Evolutionary conservation across 2,329 filamentous ascomycete species (phyloP), one percentile per base, ranked within the genome.

Genomic region (Sordariomycetes sp.): DNA sequence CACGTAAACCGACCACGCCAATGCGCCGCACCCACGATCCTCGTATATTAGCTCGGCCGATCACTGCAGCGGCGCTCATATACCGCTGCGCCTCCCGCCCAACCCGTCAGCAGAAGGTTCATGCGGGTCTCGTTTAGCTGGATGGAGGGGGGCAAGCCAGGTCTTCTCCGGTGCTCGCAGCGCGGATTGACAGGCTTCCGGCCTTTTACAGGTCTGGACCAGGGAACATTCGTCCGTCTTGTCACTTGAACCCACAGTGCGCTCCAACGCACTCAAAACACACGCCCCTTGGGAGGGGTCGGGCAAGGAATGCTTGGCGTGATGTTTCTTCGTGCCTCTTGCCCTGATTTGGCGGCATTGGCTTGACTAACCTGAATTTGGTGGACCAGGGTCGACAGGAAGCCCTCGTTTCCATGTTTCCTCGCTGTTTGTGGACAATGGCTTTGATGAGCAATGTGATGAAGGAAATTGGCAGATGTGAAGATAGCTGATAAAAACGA

Each of bases 1-100:
- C 28, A 8, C 28, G 8, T 4, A 32, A 32, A 4, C 28, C 8
- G 28, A 8, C 8, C 28, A 32, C 8, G 28, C 28, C 28, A 32
- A 32, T 32, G 28, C 28, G 28, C 28, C 28, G 28, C 28, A 8
- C 28, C 4, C 28, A 32, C 28, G 53, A 18, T 20, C 35, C 32
- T n/a, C 12, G 32, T 54, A 54, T 54, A 54, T 54, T 37, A 22
- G 53, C 40, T 54, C 10, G 53, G 53, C 11, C 53, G 53, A 54
- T 54, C 53, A 37, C 22, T 54, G 53, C 28, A 35, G 18, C 53
- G 28, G 14, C 53, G 32, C 40, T 35, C 18, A 54, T 54, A 20
- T 54, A 22, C 24, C 32, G 18, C 51, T 53, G 24, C 34, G 11
- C 20, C 51, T 53, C 51, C 28, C 28, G 34, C 51, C 50, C 25